Evolutionary conservation across 2,329 filamentous ascomycete genomes (phyloP), one percentile per base, ranked within the genome.

Genomic region (Stagonosporopsis rhizophila): DNA sequence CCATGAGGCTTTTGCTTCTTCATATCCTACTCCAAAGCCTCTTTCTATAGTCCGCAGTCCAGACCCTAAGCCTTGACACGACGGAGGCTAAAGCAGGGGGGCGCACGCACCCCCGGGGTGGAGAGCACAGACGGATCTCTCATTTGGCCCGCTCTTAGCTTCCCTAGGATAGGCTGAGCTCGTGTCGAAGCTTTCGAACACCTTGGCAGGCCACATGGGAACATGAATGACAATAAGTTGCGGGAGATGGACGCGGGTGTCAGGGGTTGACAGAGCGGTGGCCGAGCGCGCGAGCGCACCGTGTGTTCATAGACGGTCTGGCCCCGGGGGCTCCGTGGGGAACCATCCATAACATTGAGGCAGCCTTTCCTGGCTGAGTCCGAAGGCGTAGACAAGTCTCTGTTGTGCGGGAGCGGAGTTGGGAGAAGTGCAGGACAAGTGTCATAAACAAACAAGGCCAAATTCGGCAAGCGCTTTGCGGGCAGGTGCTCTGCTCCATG

Each of bases 41-140:
- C 39, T 15, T 34, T 23, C 9, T 40, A 27, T 39, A 8, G 34
- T 34, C 45, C 14, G 25, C 20, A 25, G 44, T 55, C 52, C 22
- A 55, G 44, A 27, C 39, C 40, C 32, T 45, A 27, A 34, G 49
- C 34, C 19, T 23, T 39, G 49, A 45, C 15, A 25, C 35, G 14
- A 34, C 34, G 52, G 52, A 49, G 37, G 20, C 52, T 55, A 55
- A 44, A 30, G 39, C 47, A 44, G 39, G 47, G 47, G 39, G n/a
- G 39, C 30, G 25, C 22, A 37, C 17, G 23, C 1, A 12, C 27
- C 38, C 39, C 44, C 40, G 45, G 34, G 25, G 48, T 23, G 48
- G n/a, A 44, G 32, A 23, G 25, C 52, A 55, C 34, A 40, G 40
- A 54, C 52, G n/a, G 19, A 44, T 27, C 15, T 23, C 22, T 28